These are phyloP conservation scores for Silene vulgaris DNA, from an alignment of 179 eudicot species.

Conservation along the genomic window DNA sequence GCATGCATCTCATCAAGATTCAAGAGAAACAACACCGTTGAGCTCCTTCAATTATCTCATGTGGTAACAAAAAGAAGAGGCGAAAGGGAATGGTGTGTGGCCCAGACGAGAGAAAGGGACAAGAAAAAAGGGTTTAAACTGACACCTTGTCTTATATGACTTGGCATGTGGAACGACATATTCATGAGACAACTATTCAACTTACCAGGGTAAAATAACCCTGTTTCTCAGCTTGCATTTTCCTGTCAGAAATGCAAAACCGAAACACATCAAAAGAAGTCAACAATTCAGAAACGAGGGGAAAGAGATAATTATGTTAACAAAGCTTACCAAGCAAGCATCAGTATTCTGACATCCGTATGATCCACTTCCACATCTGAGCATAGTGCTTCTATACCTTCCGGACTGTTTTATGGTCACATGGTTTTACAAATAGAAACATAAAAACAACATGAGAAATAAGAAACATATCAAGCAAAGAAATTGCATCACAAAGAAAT, in stretches of 20 bases:
- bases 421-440: background rate
- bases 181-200: background rate
- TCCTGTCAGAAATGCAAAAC: constrained; percentile 43
- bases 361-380: constrained; percentile 79
- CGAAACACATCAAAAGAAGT: constrained; percentile 4
- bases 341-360: constrained; percentile 74
- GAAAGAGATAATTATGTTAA: background rate
- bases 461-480: background rate
- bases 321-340: constrained; percentile 84
- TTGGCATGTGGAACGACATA: background rate
- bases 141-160: background rate
- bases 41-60: background rate
- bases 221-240: constrained; percentile 86
- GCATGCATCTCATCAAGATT: background rate
- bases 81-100: background rate
- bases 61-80: background rate
- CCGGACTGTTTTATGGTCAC: constrained; percentile 54
- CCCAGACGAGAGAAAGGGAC: background rate
- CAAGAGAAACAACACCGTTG: background rate
- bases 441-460: background rate
- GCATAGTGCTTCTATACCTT: constrained; percentile 82
- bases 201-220: constrained; percentile 91
- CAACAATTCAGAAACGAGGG: background rate
- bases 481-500: constrained; percentile 4
- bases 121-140: constrained; percentile 3